Base-by-base conservation (phyloP, 306 rosid genomes). In the Styphnolobium japonicum region DNA sequence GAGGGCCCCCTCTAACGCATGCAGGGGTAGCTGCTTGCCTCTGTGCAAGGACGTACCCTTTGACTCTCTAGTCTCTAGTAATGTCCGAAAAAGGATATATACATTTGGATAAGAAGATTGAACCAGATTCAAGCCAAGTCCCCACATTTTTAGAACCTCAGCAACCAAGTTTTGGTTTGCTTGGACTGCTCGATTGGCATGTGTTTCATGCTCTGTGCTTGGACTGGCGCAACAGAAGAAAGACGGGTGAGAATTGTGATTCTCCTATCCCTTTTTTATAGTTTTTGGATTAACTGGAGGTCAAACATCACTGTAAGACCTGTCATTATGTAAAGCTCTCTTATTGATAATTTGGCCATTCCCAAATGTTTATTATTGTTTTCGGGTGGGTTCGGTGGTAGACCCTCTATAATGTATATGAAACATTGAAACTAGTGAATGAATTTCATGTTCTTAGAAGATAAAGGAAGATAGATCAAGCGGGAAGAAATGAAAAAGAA, bases 181-280 rank as follows among this genome's bases (percentile, higher is more conserved):
- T 31, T 67, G 42, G 86, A 77, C 82, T 63, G 73, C 79, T 40
- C 25, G 86, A 77, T 82, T 79, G 61, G 48, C 79, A 82, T 31
- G 57, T 40, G 82, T 14, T 51, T 51, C 60, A 23, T 67, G 23
- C 57, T 7, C 10, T 42, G 65, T 68, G 85, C 23, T 37, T 16
- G 15, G 31, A 37, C 49, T 27, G 10, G 22, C 4, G 15, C 21
- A 77, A 66, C 12, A 3, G 21, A 42, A 68, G 82, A 78, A 78
- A 19, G 63, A 78, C 15, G 57, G 82, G 61, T 68, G 66, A 48
- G 31, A 46, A 25, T 39, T 39, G 51, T 21, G 33, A 39, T 65
- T 19, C 16, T 39, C 52, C 51, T 29, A 16, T 36, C 8, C 40
- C 14, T 10, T 31, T 34, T 61, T 10, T 22, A 1, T 3, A 37